A percentile compares a stretch with the other conserved stretches of the same genome.
Conservation (phyloP, 495 filamentous ascomycete genomes). For the Aspergillus kassunensis region DNA sequence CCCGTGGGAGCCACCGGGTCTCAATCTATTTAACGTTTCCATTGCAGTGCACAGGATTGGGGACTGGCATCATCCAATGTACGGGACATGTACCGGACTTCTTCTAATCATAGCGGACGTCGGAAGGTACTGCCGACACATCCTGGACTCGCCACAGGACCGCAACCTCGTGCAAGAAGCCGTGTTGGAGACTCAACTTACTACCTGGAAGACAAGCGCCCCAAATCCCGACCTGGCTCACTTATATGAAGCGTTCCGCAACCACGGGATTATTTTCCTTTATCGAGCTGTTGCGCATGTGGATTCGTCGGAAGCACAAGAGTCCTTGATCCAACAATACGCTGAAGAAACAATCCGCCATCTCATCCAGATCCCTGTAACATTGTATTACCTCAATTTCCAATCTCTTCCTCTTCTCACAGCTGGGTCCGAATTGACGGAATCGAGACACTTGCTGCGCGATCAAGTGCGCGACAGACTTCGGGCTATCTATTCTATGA, state of each 20-base stretch:
- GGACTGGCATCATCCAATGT: conserved; percentile 15
- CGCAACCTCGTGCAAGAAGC: conserved; percentile 12
- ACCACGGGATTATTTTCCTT: conserved; percentile 14
- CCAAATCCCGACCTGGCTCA: conserved; percentile 11
- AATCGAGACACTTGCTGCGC: conserved; percentile 5
- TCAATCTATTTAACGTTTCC: conserved; percentile 9
- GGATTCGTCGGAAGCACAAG: conserved; percentile 11
- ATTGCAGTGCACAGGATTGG: conserved; percentile 11
- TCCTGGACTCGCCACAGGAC: conserved; percentile 5
- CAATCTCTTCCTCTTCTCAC: conserved; percentile 15
- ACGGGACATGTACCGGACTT: conserved; percentile 10
- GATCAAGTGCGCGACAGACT: conserved; percentile 11
- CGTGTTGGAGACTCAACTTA: conserved; percentile 9
- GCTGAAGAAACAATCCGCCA: conserved; percentile 14
- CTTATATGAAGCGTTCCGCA: conserved; percentile 16
- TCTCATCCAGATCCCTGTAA: conserved; percentile 8
- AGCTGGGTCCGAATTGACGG: conserved; percentile 14
- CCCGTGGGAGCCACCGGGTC: conserved; percentile 5
- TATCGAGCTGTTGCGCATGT: conserved; percentile 13
- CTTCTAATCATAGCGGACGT: conserved; percentile 14
- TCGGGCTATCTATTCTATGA: conserved; percentile 13
- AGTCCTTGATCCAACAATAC: conserved; percentile 13
- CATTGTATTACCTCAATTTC: conserved; percentile 13
- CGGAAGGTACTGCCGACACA: conserved; percentile 15
- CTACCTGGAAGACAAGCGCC: conserved; percentile 5